These are phyloP conservation scores for Fragilariopsis cylindrus DNA, from an alignment of 108 stramenopile species.

Conservation along the genomic window DNA sequence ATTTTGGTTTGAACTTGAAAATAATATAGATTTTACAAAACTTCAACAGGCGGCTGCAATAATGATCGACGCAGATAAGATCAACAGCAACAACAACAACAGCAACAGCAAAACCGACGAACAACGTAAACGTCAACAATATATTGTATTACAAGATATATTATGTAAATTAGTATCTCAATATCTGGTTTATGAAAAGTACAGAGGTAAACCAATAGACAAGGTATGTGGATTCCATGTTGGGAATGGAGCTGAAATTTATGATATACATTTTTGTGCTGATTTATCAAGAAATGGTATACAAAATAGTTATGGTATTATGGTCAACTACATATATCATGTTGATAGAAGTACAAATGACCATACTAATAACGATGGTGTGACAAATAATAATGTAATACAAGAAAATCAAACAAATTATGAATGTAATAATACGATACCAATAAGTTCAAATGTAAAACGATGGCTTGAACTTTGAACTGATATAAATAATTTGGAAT, in stretches of 20 bases:
- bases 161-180: conserved; percentile 69
- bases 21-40: background rate
- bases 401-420: no score
- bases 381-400: no score
- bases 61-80: background rate
- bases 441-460: no score
- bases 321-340: conserved; percentile 87
- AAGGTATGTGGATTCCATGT: conserved; percentile 86
- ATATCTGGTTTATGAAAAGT: conserved; percentile 66
- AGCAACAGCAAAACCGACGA: background rate
- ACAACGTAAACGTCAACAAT: background rate
- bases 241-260: conserved; percentile 81
- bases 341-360: conserved; percentile 25
- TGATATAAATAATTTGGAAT: no score
- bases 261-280: conserved; percentile 67
- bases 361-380: no score
- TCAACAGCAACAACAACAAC: background rate
- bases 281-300: conserved; percentile 67
- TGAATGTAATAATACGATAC: no score
- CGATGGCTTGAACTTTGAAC: no score
- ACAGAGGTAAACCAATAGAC: conserved; percentile 76
- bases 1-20: background rate
- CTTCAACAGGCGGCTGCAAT: background rate
- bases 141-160: conserved; percentile 38
- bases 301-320: conserved; percentile 72